Conservation (phyloP, 2,329 filamentous ascomycete species). For the Ophiocordyceps camponoti-saundersi region DNA sequence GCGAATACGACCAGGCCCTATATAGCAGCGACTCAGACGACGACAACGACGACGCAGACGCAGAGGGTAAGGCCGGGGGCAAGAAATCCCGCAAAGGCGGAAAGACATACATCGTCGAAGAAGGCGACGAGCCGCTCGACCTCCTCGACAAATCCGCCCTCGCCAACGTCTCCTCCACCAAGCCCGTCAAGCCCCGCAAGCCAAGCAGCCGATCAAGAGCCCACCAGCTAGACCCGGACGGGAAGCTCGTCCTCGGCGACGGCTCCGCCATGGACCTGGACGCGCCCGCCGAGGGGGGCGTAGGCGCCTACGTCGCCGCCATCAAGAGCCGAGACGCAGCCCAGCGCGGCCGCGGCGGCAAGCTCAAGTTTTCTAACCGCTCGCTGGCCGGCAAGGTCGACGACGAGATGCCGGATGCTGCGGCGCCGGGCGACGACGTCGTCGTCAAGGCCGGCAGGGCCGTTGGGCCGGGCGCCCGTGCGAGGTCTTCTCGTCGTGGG, state of each 20-base stretch:
- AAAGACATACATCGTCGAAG: slow-evolving; percentile 79
- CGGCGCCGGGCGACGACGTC: slow-evolving; percentile 16
- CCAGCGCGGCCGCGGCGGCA: slow-evolving; percentile 46
- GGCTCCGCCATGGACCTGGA: slow-evolving; percentile 49
- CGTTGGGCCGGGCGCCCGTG: no score
- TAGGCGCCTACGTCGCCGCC: slow-evolving; percentile 53
- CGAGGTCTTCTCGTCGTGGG: not conserved
- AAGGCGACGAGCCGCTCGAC: slow-evolving; percentile 88
- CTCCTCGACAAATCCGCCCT: slow-evolving; percentile 77
- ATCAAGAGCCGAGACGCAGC: slow-evolving; percentile 51
- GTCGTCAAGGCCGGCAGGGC: not conserved
- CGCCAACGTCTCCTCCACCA: slow-evolving; percentile 84
- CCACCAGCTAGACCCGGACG: slow-evolving; percentile 51
- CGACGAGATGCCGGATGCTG: slow-evolving; percentile 34
- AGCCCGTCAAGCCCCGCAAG: slow-evolving; percentile 49
- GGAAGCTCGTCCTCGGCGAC: slow-evolving; percentile 60
- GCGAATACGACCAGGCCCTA: slow-evolving; percentile 71
- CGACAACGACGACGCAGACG: slow-evolving; percentile 33
- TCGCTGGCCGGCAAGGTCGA: slow-evolving; percentile 28
- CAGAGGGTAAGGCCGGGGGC: slow-evolving; percentile 19
- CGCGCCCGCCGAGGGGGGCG: slow-evolving; percentile 41
- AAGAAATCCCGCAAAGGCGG: slow-evolving; percentile 41
- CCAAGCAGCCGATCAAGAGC: slow-evolving; percentile 40
- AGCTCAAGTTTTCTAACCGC: slow-evolving; percentile 56
- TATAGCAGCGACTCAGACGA: slow-evolving; percentile 62